Evolutionary conservation across 1,284 basidiomycete species (phyloP).

Genomic region (Trametes sp.): DNA sequence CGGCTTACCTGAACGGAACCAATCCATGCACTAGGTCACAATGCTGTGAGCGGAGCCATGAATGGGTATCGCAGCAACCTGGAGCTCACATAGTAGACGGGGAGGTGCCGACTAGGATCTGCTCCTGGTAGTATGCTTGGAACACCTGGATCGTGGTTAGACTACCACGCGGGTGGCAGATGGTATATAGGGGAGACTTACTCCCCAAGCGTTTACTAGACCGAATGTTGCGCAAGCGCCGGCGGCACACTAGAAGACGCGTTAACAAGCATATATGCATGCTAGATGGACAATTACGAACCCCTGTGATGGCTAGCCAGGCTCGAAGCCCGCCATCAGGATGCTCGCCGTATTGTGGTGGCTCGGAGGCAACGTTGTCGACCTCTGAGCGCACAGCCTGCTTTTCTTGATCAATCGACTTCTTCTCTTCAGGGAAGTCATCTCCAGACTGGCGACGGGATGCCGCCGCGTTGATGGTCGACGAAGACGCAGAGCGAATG

Average conservation of each 20-base stretch:
- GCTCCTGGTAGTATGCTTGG: conserved; percentile 53
- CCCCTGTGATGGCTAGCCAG: conserved; percentile 49
- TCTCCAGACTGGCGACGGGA: neutral
- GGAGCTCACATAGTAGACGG: conserved; percentile 62
- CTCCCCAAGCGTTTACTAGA: conserved; percentile 53
- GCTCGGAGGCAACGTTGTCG: conserved; percentile 13
- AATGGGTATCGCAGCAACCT: neutral
- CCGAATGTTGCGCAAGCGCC: conserved; percentile 48
- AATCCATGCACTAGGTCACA: conserved; percentile 67
- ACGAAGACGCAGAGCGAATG: conserved; percentile 8
- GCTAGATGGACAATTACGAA: too few relatives aligned
- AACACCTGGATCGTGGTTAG: conserved; percentile 44
- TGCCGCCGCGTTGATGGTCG: conserved; percentile 5
- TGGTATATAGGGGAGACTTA: too few relatives aligned
- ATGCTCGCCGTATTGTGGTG: conserved; percentile 31
- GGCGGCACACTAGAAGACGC: conserved; percentile 25
- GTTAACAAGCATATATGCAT: too few relatives aligned
- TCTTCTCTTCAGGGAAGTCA: conserved; percentile 1
- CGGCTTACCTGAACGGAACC: conserved; percentile 69
- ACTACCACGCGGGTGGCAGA: too few relatives aligned
- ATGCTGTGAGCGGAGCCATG: neutral
- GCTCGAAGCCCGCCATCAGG: conserved; percentile 52
- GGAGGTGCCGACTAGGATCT: conserved; percentile 43
- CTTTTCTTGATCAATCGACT: conserved; percentile 3
- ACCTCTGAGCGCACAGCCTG: conserved; percentile 5